Evolutionary conservation across 768 basidiomycete genomes (phyloP), one percentile per base, ranked within the genome.

Genomic region (Phylloporus sp.): DNA sequence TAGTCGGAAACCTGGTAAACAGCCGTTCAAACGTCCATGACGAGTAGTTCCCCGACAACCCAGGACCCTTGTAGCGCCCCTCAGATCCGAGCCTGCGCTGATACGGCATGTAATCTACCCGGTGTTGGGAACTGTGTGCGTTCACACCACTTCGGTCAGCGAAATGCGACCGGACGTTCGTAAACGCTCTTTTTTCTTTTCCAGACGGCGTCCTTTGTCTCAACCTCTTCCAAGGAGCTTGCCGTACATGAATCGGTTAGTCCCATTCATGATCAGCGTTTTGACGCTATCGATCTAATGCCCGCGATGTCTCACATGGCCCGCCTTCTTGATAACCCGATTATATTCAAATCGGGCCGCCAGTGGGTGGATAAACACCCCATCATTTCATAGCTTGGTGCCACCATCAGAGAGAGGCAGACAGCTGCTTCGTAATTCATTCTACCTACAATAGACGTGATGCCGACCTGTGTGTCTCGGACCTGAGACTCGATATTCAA

Each of bases 251-350:
- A 41, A 26, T 28, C 42, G 35, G 29, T 26, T 5, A 4, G 50
- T 39, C 5, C 31, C 49, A 11, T 27, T 60, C 54, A 60, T 60
- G 61, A 63, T 63, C 61, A 61, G 46, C 59, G 59, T 38, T 46
- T 42, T 32, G 24, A 33, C 17, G 7, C 21, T 5, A n/a, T 1
- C 38, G 35, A 45, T 53, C 47, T 35, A 21, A 56, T 59, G 23
- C 32, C 56, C 51, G 44, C 35, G 33, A 20, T 38, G 33, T 17
- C 29, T 28, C 46, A 27, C 42, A 18, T 29, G 2, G 14, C 9
- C 10, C 11, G 9, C 41, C 1, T 20, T 31, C 29, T 8, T n/a
- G 38, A 44, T 52, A 38, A 23, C 38, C 32, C 32, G 13, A 15
- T n/a, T 22, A 23, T 37, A 24, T 49, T 45, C 54, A 48, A 41